These are phyloP conservation scores for Solanum hybrid DNA, from an alignment of 305 asterid genomes.

Conservation along the genomic window DNA sequence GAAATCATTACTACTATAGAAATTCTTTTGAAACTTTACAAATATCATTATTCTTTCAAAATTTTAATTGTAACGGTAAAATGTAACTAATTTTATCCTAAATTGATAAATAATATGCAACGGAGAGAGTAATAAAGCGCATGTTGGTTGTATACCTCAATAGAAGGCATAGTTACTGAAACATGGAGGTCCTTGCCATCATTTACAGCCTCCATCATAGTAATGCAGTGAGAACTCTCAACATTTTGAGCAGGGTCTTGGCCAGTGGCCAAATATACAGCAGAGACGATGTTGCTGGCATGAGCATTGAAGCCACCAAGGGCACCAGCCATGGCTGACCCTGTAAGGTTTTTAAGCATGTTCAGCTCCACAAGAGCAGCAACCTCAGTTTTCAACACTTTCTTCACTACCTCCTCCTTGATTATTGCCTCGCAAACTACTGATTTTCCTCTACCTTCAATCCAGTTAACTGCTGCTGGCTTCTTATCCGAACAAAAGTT, in stretches of 20 bases:
- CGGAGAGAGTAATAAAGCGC: not conserved
- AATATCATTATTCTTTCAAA: too few species aligned
- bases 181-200: constrained; percentile 45
- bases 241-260: constrained; percentile 52
- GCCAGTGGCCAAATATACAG: constrained; percentile 41
- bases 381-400: constrained; percentile 39
- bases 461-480: constrained; percentile 52
- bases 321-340: constrained; percentile 47
- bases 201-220: constrained; percentile 47
- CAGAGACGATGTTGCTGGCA: constrained; percentile 43
- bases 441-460: constrained; percentile 47
- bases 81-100: not conserved
- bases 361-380: constrained; percentile 40
- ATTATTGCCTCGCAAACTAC: constrained; percentile 47
- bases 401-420: constrained; percentile 35
- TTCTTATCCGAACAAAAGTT: constrained; percentile 47
- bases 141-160: constrained; percentile 27
- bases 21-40: not conserved
- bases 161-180: constrained; percentile 49
- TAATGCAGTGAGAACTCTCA: constrained; percentile 49
- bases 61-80: not conserved
- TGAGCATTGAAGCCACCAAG: constrained; percentile 55
- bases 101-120: not conserved
- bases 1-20: too few species aligned
- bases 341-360: constrained; percentile 40